Evolutionary conservation across 768 basidiomycete genomes (phyloP), one percentile per base, ranked within the genome.

Genomic region (Phanerodontia chrysosporium): DNA sequence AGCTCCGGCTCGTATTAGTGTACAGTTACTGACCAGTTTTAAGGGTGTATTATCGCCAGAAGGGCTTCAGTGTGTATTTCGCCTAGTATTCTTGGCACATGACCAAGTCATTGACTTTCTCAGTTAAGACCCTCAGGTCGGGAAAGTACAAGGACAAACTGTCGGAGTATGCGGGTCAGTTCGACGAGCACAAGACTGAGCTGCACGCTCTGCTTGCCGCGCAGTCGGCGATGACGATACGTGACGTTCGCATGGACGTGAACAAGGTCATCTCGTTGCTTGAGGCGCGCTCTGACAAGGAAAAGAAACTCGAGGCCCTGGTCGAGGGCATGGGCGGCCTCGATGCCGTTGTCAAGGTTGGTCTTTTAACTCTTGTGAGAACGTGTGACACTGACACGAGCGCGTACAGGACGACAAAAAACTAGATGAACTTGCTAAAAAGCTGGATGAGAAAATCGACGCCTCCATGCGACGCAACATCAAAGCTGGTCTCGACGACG

Each of bases 1-100:
- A 30, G 27, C 18, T 13, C 13, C 13, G 5, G 14, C 27, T 5
- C 27, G 24, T 18, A 2, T 27, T 7, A 18, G 49, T 12, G 18
- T n/a, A 27, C 46, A 13, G 21, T 49, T 49, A 49, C n/a, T 29
- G 3, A 13, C 18, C 24, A 28, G 6, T 24, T 5, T 48, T 8
- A 45, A 69, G 66, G 1, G 64, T 65, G 2, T 67, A 67, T 57
- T 67, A 67, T 58, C 45, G 51, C 6, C 62, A 66, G 46, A 64
- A 61, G 2, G 61, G 56, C 16, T 25, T 62, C 44, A 27, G 60
- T 61, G 30, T 24, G 49, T 12, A 12, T 42, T 42, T 16, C 46
- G 30, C 14, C 3, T 18, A 49, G 28, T 2, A 27, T 14, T 3
- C 28, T 30, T 25, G 22, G 46, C 3, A n/a, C 27, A 13, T 10